A percentile compares a stretch with the other conserved stretches of the same genome.
Evolutionary conservation across 2,329 filamentous ascomycete genomes (phyloP).

Genomic region (Chaetomium sp.): DNA sequence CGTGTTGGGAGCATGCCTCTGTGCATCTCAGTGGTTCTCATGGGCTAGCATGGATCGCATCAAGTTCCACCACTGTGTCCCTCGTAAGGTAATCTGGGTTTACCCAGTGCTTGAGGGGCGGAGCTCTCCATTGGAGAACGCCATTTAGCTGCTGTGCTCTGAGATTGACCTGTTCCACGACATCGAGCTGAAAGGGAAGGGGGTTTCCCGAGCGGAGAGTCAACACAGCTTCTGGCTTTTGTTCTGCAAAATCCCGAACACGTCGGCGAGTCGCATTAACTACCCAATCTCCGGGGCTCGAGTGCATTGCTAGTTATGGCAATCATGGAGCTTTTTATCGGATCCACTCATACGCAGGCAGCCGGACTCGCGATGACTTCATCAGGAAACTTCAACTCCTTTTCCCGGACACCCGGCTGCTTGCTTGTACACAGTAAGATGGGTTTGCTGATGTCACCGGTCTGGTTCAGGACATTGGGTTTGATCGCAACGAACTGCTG

Average conservation of each 20-base stretch:
- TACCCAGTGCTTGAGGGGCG: background rate
- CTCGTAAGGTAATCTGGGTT: background rate
- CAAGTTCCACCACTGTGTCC: background rate
- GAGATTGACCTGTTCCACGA: background rate
- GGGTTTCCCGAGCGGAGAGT: background rate
- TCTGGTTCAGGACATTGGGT: background rate
- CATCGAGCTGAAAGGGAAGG: background rate
- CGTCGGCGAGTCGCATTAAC: constrained; percentile 7
- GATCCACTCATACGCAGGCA: background rate
- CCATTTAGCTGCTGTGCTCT: background rate
- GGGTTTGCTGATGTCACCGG: background rate
- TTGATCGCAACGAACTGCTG: constrained; percentile 24
- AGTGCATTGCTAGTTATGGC: too few species aligned
- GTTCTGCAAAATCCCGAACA: constrained; percentile 3
- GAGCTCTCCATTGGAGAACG: background rate
- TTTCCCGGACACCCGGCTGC: background rate
- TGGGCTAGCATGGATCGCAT: background rate
- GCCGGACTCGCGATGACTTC: constrained; percentile 11
- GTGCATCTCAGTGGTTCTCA: background rate
- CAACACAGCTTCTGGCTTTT: constrained; percentile 7
- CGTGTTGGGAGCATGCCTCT: background rate
- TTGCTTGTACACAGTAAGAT: background rate
- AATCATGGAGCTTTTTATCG: background rate
- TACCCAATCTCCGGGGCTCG: background rate
- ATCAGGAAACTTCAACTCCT: background rate